Base-by-base conservation (phyloP, 2,329 filamentous ascomycete species). In the Sordariomycetes sp. region DNA sequence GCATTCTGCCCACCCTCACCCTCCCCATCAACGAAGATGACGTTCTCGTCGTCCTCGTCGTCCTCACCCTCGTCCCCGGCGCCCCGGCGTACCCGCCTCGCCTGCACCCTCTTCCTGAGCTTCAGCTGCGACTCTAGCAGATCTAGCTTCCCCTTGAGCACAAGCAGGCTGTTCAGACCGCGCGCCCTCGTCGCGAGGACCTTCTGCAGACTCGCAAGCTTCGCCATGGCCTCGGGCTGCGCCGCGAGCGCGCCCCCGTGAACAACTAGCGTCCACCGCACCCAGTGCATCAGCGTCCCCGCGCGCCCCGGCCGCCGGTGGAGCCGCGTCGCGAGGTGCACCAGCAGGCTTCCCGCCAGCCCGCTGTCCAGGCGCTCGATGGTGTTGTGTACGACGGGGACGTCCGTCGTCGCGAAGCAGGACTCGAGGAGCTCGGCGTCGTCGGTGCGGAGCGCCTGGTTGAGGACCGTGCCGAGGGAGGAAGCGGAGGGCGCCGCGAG, bases 61-160 rank as follows among this genome's bases (percentile, higher is more conserved):
- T 78, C 76, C 1, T 76, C 75, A 45, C 75, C 75, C 20, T 76
- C 73, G 53, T 75, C 74, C 20, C 60, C 65, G 28, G 62, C 65
- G 7, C 62, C 60, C 58, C 62, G 68, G 61, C 71, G 77, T 8
- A 48, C 52, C 45, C 59, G 56, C 55, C 57, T 59, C 17, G 56
- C 56, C 51, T 57, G 56, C 53, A 60, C 55, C 65, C 86, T 82
- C 58, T 82, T 83, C 54, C 94, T 79, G 64, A 96, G 74, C 64
- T 89, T 83, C 69, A 97, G 85, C 72, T 99, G 94, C 7, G 89
- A 86, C 65, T 94, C 87, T 54, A 97, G 78, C 82, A 99, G 89
- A 67, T 97, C 92, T 35, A 99, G 78, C 71, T 96, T 96, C 25
- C 94, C 94, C 75, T 96, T 96, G 60, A 99, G 79, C 22, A 91